Base-by-base conservation (phyloP, 495 filamentous ascomycete species). In the Trichodelitschia bisporula region DNA sequence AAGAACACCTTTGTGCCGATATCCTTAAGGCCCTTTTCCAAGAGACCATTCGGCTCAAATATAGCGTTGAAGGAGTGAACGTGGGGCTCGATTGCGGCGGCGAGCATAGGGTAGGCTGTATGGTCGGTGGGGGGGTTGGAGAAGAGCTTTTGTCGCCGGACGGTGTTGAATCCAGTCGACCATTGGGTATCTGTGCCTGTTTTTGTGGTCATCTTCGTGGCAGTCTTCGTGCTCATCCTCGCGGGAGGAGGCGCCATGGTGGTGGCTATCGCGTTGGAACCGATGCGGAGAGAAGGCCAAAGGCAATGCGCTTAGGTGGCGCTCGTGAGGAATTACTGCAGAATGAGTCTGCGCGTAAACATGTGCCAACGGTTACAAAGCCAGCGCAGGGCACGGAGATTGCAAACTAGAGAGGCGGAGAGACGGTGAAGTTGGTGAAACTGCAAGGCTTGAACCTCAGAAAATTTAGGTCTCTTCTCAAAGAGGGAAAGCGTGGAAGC, bases 41-140 rank as follows among this genome's bases (percentile, higher is more conserved):
- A 51, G 15, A 90, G 60, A 26, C 71, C 66, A 26, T 59, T 53
- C 39, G 54, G 56, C 10, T 69, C 69, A 43, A 92, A 80, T 23
- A 92, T 56, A n/a, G 76, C 72, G 58, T 97, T 90, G 67, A 93
- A 95, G 5, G 86, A 84, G 38, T 92, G 69, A 45, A 92, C 69
- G 48, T 97, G 86, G 19, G 86, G 86, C 35, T 71, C 59, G 36
- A 92, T 67, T 2, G 84, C 77, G 24, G 63, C 66, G 28, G 77
- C 71, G 27, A 97, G 62, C 9, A 76, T 64, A 2, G 86, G 86
- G 47, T 86, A 95, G 31, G 86, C 78, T 10, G 80, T 74, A 28
- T 64, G 68, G 42, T 93, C 80, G 42, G 63, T 72, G 1, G 86
- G 83, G 2, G 86, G 84, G 37, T 83, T 67, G 40, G 65, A 61